Evolutionary conservation across 352 stramenopile species (phyloP).

Genomic region (Globisporangium cystogenes): DNA sequence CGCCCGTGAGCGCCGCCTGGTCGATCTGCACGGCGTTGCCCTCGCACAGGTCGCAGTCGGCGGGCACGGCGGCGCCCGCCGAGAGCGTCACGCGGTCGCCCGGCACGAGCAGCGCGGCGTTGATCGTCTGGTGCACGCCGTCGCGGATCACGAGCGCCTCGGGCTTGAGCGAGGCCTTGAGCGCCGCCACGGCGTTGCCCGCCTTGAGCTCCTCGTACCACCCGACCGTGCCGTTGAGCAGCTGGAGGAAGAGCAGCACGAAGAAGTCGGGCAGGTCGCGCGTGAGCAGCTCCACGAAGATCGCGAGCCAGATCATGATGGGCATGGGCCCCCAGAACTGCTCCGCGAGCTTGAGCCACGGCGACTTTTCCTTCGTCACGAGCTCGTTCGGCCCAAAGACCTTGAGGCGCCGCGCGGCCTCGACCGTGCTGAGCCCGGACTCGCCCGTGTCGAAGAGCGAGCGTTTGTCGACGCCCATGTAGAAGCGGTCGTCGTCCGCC

Average conservation of each 20-base stretch:
- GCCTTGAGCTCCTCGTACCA: slow-evolving; percentile 84
- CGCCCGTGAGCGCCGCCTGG: slow-evolving; percentile 91
- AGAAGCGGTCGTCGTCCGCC: slow-evolving; percentile 54
- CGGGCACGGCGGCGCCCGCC: slow-evolving; percentile 88
- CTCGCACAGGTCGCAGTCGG: slow-evolving; percentile 86
- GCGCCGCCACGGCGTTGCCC: slow-evolving; percentile 74
- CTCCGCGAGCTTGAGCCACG: slow-evolving; percentile 51
- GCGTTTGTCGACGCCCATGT: slow-evolving; percentile 79
- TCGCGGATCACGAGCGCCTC: slow-evolving; percentile 87
- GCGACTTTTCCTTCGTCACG: slow-evolving; percentile 33
- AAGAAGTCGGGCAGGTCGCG: slow-evolving; percentile 52
- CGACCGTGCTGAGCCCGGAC: slow-evolving; percentile 71
- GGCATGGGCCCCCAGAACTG: slow-evolving; percentile 85
- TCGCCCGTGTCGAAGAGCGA: slow-evolving; percentile 61
- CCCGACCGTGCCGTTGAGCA: slow-evolving; percentile 60
- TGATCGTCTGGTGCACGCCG: slow-evolving; percentile 84
- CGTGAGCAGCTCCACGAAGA: slow-evolving; percentile 71
- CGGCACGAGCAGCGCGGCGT: slow-evolving; percentile 88
- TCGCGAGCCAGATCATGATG: slow-evolving; percentile 90
- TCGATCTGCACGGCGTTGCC: slow-evolving; percentile 86
- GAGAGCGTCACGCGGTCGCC: slow-evolving; percentile 92
- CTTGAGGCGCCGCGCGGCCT: slow-evolving; percentile 72
- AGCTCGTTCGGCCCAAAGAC: slow-evolving; percentile 90
- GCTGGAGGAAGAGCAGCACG: slow-evolving; percentile 64
- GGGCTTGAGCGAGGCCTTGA: slow-evolving; percentile 84